Percentiles rank a stretch among this genome's conserved stretches.
Evolutionary conservation across 2,329 filamentous ascomycete species (phyloP).

Genomic region (Coccinonectria pachysandricola): DNA sequence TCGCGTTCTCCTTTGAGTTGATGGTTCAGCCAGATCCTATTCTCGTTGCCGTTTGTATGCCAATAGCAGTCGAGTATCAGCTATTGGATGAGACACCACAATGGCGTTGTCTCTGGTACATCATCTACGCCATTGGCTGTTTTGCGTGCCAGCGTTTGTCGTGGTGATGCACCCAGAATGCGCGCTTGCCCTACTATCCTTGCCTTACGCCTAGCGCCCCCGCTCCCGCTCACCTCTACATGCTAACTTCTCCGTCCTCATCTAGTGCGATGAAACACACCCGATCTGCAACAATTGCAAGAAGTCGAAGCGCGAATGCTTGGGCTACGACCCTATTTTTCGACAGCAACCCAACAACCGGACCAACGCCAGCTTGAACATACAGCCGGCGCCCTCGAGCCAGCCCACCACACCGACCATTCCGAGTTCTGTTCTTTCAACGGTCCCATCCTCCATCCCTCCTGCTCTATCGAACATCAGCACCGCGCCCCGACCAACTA

Average conservation of each 20-base stretch:
- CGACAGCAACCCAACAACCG: slow-evolving; percentile 66
- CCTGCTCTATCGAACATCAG: slow-evolving; percentile 14
- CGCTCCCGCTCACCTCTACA: slow-evolving; percentile 8
- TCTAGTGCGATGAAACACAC: slow-evolving; percentile 89
- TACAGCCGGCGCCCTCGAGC: slow-evolving; percentile 22
- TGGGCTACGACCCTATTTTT: slow-evolving; percentile 83
- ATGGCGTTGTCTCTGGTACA: no score
- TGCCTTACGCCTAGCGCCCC: slow-evolving; percentile 11
- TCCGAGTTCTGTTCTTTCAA: slow-evolving; percentile 15
- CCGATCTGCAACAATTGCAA: slow-evolving; percentile 85
- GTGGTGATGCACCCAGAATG: no score
- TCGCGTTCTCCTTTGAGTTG: no score
- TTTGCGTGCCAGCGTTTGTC: no score
- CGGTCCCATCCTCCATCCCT: slow-evolving; percentile 15
- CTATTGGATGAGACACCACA: no score
- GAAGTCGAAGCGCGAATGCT: slow-evolving; percentile 78
- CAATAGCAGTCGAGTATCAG: no score
- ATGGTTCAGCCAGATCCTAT: no score
- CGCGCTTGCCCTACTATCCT: slow-evolving; percentile 4
- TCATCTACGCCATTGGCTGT: no score
- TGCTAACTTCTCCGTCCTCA: slow-evolving; percentile 18
- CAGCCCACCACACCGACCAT: slow-evolving; percentile 25
- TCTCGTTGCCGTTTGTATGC: no score
- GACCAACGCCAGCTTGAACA: slow-evolving; percentile 53
- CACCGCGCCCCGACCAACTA: slow-evolving; percentile 19